A percentile compares a stretch with the other conserved stretches of the same genome.
phyloP scores from a whole-genome alignment of 2,329 filamentous ascomycete genomes.

The Alternaria viburni region DNA sequence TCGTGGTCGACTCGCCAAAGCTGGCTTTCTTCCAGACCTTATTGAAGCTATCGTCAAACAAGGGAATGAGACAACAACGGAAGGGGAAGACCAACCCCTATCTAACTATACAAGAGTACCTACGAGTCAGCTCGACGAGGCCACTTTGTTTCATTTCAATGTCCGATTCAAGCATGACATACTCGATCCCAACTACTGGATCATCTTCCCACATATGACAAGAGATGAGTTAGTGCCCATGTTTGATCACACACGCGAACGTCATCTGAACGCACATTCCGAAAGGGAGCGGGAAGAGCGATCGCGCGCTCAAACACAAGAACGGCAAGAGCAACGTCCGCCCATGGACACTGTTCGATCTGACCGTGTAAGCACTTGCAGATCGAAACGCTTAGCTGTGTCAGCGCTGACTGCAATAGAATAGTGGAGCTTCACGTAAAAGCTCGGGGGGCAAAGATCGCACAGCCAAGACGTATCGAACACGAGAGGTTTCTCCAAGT shows the following conservation, averaged over 20 bases:
- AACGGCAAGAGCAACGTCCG: neutral
- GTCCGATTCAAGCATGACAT: neutral
- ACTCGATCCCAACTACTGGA: neutral
- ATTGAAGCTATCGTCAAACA: neutral
- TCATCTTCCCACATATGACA: neutral
- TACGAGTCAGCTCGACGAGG: neutral
- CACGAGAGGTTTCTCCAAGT: neutral
- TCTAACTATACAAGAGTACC: neutral
- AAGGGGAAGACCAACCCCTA: neutral
- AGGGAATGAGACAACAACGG: neutral
- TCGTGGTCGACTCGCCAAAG: neutral
- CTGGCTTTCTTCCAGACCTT: neutral
- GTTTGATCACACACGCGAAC: neutral
- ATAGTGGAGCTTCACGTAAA: neutral
- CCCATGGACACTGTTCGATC: neutral
- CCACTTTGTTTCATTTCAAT: neutral
- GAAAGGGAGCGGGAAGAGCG: neutral
- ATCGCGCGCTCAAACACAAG: neutral
- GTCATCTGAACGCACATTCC: neutral
- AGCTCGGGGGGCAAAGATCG: neutral
- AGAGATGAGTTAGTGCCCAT: neutral
- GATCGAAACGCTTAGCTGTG: too few relatives aligned
- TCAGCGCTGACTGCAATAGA: too few relatives aligned
- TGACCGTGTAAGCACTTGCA: neutral
- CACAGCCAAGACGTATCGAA: neutral